A percentile compares a stretch with the other conserved stretches of the same genome.
phyloP scores from a whole-genome alignment of 208 protist genomes.

The Trypanosoma congolense region DNA sequence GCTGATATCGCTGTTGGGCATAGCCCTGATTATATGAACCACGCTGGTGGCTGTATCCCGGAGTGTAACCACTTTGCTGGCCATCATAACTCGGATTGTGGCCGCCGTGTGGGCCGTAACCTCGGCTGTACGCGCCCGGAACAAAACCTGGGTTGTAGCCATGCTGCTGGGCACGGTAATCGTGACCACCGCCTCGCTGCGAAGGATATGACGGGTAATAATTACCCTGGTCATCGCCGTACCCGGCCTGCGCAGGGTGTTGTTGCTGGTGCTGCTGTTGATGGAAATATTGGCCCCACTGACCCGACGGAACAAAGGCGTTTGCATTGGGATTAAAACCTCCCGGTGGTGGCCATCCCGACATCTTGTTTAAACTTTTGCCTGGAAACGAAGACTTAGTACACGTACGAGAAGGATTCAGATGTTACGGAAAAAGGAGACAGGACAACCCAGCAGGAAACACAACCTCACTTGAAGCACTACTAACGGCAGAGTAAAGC shows the following conservation, averaged over 20 bases:
- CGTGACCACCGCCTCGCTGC: slow-evolving; percentile 16
- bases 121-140: slow-evolving; percentile 5
- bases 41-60: slow-evolving; percentile 6
- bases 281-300: slow-evolving; percentile 4
- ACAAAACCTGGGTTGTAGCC: slow-evolving; percentile 12
- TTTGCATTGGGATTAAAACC: slow-evolving; percentile 39
- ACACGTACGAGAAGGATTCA: slow-evolving; percentile 4
- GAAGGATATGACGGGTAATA: slow-evolving; percentile 11
- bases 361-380: slow-evolving; percentile 33
- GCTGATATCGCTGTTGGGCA: neutral
- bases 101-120: slow-evolving; percentile 15
- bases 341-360: slow-evolving; percentile 58
- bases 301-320: slow-evolving; percentile 12
- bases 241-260: slow-evolving; percentile 11
- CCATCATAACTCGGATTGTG: slow-evolving; percentile 22
- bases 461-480: too few relatives aligned
- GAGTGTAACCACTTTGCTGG: slow-evolving; percentile 31
- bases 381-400: slow-evolving; percentile 2
- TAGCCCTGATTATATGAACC: slow-evolving; percentile 28
- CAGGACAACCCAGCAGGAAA: too few relatives aligned
- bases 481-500: too few relatives aligned
- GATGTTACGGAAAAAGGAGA: neutral
- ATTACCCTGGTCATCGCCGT: slow-evolving; percentile 12
- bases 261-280: slow-evolving; percentile 33
- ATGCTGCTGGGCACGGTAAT: slow-evolving; percentile 11